Base-by-base conservation (phyloP, 352 stramenopile species). In the Phytophthora hybrid region DNA sequence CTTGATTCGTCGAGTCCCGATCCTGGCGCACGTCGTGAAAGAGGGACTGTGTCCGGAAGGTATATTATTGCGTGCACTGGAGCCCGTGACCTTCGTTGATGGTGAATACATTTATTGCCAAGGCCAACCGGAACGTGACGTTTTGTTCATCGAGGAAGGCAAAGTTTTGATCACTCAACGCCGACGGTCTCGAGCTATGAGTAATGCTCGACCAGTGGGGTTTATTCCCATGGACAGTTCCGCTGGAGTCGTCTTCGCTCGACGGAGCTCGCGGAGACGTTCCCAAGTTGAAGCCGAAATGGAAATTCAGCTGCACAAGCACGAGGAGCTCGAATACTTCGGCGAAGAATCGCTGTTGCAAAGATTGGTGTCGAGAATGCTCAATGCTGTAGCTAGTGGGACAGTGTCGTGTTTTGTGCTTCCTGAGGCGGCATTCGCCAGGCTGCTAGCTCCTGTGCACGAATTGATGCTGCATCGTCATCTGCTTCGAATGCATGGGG, bases 121-220 rank as follows among this genome's bases (percentile, higher is more conserved):
- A 66, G 88, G 85, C 14, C 77, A 93, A 10, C 10, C 59, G 1
- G 85, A 89, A 21, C 74, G 76, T n/a, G 84, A 89, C 19, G 32
- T 94, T 6, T 85, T 81, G 67, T 91, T 95, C 63, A 87, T 95
- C 49, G 85, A 94, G 44, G 79, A 89, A 63, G 88, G 88, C 9
- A 83, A 84, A 34, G 84, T 95, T 39, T 72, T 88, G 44, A 86
- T 94, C 66, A 92, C 86, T 18, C 87, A 92, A 57, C 82, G 82
- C 26, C 63, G 70, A 46, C 58, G 61, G 31, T 77, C 63, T 63
- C 73, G 68, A 16, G 73, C 63, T 29, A 68, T 67, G 59, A 79
- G 69, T 46, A 74, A 55, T 5, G 13, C 52, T 23, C 62, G 68
- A 14, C 53, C 69, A n/a, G 46, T 69, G 19, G 68, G 58, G 1